A percentile compares a stretch with the other conserved stretches of the same genome.
Conservation (phyloP, 768 basidiomycete species). For the Collybiopsis confluens region DNA sequence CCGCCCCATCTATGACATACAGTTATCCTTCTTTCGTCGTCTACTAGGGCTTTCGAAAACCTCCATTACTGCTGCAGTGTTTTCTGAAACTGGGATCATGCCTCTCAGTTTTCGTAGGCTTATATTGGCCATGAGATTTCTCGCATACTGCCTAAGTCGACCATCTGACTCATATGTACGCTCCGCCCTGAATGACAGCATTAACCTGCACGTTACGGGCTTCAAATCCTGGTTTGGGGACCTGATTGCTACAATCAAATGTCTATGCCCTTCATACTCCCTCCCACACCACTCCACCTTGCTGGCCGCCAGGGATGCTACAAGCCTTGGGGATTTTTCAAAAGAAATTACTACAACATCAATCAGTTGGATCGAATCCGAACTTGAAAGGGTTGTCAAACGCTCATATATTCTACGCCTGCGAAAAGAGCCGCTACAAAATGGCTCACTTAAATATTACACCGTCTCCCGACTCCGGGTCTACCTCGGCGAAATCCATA, state of each 20-base stretch:
- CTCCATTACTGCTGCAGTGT: slow-evolving; percentile 4
- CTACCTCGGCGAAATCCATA: neutral
- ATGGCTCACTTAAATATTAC: neutral
- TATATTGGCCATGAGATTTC: no score
- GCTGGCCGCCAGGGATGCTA: neutral
- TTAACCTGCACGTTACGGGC: no score
- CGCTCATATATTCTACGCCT: neutral
- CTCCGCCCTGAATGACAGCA: no score
- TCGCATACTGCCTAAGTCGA: no score
- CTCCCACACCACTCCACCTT: neutral
- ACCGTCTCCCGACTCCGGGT: neutral
- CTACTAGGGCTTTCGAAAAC: slow-evolving; percentile 1
- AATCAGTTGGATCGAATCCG: neutral
- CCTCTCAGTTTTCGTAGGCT: no score
- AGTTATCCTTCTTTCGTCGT: neutral
- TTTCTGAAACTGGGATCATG: slow-evolving; percentile 14
- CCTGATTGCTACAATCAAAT: neutral
- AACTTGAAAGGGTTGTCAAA: neutral
- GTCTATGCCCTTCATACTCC: neutral
- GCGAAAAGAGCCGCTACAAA: neutral
- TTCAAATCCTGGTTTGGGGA: no score
- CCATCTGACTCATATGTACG: no score
- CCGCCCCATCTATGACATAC: neutral
- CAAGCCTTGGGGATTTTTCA: neutral
- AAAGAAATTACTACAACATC: neutral